Base-by-base conservation (phyloP, 208 protist species). In the Blechomonas ayalai region DNA sequence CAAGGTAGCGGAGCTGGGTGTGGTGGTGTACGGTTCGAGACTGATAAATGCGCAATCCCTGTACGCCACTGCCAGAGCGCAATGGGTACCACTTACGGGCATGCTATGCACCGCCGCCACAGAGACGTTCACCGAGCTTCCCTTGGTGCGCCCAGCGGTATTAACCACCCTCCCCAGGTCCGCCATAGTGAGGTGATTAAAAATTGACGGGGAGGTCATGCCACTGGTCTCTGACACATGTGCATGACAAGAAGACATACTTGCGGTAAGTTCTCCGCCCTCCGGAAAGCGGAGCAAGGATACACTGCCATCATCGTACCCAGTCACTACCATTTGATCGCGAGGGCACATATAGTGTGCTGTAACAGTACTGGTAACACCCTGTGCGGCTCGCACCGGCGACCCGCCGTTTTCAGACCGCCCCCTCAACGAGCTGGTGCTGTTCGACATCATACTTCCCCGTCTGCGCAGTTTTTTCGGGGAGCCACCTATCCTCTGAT, bases 221-320 rank as follows among this genome's bases (percentile, higher is more conserved):
- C 39, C 39, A 9, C 28, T 40, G 20, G 9, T 10, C 34, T 36
- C 39, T 31, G 8, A 37, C 13, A 13, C n/a, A n/a, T 28, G 20
- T 7, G 31, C 23, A 3, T 16, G 7, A 3, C 29, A 18, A 22
- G 9, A 35, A 15, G 15, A 34, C 28, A 25, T 42, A 35, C 15
- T 13, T 1, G 25, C 15, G 16, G 24, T 29, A 27, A 13, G 26
- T 23, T 54, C 41, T 29, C 43, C 37, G 4, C 32, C 33, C 32
- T 49, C n/a, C 24, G 18, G 27, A 31, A 42, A 52, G 38, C 41
- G 37, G 0, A 45, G 29, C 23, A 77, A 38, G 18, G 37, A 43
- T 3, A 64, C 56, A 20, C 39, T 43, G 16, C 69, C 69, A 49
- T 77, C 54, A 7, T 62, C 37, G 49, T 64, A 77, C 20, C 69